Percentiles rank a stretch among this genome's conserved stretches.
Evolutionary conservation across 2,329 filamentous ascomycete species (phyloP).

Genomic region (Helotiales sp.): DNA sequence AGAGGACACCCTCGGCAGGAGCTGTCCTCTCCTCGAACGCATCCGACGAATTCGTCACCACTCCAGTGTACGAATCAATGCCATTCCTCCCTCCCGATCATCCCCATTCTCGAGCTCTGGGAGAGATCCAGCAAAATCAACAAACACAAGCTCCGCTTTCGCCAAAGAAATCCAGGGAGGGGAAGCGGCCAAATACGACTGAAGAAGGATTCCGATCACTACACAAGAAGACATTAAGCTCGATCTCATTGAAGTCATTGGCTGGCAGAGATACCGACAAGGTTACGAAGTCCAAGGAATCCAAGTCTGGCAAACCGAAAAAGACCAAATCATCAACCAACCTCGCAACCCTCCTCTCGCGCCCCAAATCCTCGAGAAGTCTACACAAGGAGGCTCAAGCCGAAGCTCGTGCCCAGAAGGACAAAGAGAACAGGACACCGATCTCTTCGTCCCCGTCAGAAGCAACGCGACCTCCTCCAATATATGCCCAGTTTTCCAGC

Average conservation of each 20-base stretch:
- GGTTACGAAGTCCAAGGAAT: conserved; percentile 47
- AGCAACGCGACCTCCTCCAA: conserved; percentile 63
- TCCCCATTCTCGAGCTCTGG: conserved; percentile 53
- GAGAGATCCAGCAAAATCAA: conserved; percentile 63
- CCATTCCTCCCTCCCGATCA: conserved; percentile 46
- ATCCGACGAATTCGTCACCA: conserved; percentile 30
- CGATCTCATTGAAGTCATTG: conserved; percentile 52
- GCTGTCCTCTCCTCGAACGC: conserved; percentile 32
- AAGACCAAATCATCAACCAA: conserved; percentile 86
- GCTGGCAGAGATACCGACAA: conserved; percentile 46
- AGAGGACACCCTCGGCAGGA: conserved; percentile 40
- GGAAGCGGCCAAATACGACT: conserved; percentile 37
- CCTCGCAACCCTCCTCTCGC: conserved; percentile 75
- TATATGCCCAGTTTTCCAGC: conserved; percentile 76
- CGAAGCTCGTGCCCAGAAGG: conserved; percentile 57
- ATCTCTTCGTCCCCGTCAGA: conserved; percentile 51
- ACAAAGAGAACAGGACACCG: conserved; percentile 84
- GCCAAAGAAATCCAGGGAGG: conserved; percentile 48
- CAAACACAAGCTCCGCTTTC: conserved; percentile 48
- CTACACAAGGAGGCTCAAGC: conserved; percentile 58
- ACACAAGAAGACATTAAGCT: conserved; percentile 52
- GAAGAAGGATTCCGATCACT: conserved; percentile 46
- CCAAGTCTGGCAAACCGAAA: conserved; percentile 64
- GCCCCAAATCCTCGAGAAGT: conserved; percentile 74
- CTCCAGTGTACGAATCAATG: conserved; percentile 37